Percentiles rank a stretch among this genome's conserved stretches.
phyloP scores from a whole-genome alignment of 257 asterid genomes.

The Gentiana dahurica region DNA sequence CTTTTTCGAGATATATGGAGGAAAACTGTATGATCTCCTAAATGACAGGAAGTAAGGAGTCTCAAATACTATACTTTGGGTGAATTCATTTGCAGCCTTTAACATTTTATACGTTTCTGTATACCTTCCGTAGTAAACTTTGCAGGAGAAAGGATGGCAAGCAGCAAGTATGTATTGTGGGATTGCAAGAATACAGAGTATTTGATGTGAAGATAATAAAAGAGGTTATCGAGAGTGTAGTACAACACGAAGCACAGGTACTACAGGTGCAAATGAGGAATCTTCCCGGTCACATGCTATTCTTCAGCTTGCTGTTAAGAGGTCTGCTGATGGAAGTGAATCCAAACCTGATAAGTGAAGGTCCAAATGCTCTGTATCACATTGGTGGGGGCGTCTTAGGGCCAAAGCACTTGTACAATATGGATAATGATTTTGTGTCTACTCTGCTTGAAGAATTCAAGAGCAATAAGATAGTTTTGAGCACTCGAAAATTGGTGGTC shows the following conservation, averaged over 20 bases:
- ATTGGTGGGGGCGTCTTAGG: too few species aligned
- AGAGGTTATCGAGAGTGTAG: slow-evolving; percentile 29
- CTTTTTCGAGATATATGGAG: slow-evolving; percentile 35
- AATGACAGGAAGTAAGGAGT: slow-evolving; percentile 32
- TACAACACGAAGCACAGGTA: slow-evolving; percentile 31
- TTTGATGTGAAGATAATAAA: slow-evolving; percentile 22
- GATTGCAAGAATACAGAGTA: slow-evolving; percentile 30
- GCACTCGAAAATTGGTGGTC: too few species aligned
- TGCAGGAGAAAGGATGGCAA: slow-evolving; percentile 36
- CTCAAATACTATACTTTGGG: not conserved
- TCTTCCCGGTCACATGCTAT: slow-evolving; percentile 37
- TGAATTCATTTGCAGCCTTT: not conserved
- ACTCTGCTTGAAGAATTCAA: too few species aligned
- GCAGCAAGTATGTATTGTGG: slow-evolving; percentile 36
- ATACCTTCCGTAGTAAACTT: slow-evolving; percentile 19
- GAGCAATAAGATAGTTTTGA: too few species aligned
- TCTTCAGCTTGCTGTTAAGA: slow-evolving; percentile 30
- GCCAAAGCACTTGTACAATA: too few species aligned
- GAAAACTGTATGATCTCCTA: slow-evolving; percentile 30
- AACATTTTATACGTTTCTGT: not conserved
- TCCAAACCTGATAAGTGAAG: slow-evolving; percentile 15
- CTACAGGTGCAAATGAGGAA: slow-evolving; percentile 34
- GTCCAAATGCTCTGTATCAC: too few species aligned
- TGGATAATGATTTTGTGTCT: too few species aligned
- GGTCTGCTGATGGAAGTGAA: slow-evolving; percentile 19